A percentile compares a stretch with the other conserved stretches of the same genome.
Conservation (phyloP, 139 green algal genomes). For the Volvox reticuliferus region DNA sequence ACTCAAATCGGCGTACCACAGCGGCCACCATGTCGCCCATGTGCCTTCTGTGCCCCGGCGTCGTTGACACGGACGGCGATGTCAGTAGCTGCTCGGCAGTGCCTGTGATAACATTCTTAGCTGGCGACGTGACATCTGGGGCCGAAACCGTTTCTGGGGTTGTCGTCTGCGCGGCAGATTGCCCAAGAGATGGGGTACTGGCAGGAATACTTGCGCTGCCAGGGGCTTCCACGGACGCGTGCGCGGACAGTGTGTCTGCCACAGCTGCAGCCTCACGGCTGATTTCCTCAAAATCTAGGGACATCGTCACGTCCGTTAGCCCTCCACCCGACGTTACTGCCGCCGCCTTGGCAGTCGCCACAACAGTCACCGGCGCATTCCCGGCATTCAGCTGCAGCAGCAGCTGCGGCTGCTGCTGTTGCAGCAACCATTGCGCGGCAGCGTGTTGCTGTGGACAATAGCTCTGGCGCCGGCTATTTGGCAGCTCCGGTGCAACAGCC, state of each 20-base stretch:
- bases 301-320: neutral
- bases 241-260: neutral
- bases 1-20: slow-evolving; percentile 20
- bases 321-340: neutral
- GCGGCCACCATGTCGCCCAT: slow-evolving; percentile 21
- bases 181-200: neutral
- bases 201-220: neutral
- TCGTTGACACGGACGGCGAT: neutral
- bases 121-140: neutral
- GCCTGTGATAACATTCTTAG: neutral
- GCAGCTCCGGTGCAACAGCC: slow-evolving; percentile 25
- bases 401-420: neutral
- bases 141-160: neutral
- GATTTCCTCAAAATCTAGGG: slow-evolving; percentile 40
- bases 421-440: neutral
- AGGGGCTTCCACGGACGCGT: neutral
- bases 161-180: neutral
- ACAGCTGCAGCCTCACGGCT: slow-evolving; percentile 26
- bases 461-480: slow-evolving; percentile 9
- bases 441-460: neutral
- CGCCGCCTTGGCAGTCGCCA: neutral
- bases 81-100: neutral
- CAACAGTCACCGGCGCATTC: neutral
- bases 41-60: neutral
- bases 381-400: neutral